phyloP scores from a whole-genome alignment of 768 basidiomycete species.

The Lanmaoa rubissima region DNA sequence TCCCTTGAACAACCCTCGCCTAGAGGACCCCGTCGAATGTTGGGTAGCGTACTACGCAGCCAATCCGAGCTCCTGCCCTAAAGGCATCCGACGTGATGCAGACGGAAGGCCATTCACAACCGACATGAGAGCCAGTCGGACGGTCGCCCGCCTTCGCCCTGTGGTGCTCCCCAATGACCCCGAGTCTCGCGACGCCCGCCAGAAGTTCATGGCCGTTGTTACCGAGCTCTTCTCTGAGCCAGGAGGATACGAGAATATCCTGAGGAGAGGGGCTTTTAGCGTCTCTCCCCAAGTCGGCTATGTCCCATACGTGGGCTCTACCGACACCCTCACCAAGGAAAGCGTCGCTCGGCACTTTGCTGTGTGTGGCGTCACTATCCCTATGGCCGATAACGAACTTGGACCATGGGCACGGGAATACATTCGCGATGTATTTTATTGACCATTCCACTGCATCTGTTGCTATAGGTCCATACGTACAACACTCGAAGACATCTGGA shows the following conservation, averaged over 20 bases:
- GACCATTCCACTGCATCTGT: constrained; percentile 7
- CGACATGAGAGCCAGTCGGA: constrained; percentile 47
- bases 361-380: constrained; percentile 38
- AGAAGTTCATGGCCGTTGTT: constrained; percentile 40
- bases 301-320: constrained; percentile 31
- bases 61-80: constrained; percentile 46
- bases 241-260: constrained; percentile 39
- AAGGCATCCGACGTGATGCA: constrained; percentile 43
- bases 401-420: constrained; percentile 41
- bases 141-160: constrained; percentile 49
- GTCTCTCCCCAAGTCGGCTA: constrained; percentile 35
- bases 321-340: constrained; percentile 32
- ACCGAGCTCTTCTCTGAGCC: constrained; percentile 41
- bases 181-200: constrained; percentile 35
- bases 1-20: constrained; percentile 42
- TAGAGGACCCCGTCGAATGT: constrained; percentile 45
- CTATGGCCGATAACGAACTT: constrained; percentile 35
- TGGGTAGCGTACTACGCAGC: constrained; percentile 46
- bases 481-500: constrained; percentile 24
- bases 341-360: constrained; percentile 43
- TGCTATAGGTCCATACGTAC: constrained; percentile 17
- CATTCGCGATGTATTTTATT: constrained; percentile 28
- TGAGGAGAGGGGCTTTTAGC: constrained; percentile 34
- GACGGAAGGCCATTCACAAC: constrained; percentile 37
- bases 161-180: constrained; percentile 31